Conservation (phyloP, 2,329 filamentous ascomycete species). For the Ilyonectria mors-panacis region DNA sequence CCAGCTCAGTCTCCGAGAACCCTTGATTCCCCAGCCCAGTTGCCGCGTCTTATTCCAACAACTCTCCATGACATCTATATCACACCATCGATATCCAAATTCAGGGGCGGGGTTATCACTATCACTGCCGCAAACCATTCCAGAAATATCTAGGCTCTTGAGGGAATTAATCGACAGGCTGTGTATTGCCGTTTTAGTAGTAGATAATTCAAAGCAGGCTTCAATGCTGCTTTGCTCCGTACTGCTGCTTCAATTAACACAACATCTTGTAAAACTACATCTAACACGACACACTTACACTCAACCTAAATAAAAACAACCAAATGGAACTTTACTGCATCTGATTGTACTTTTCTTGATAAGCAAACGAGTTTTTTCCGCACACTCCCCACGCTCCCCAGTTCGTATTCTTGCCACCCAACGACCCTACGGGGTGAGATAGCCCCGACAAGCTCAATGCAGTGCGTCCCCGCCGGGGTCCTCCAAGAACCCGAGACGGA, state of each 20-base stretch:
- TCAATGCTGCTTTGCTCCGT: too few relatives aligned
- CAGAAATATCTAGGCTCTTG: neutral
- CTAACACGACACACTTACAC: too few relatives aligned
- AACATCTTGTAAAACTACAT: too few relatives aligned
- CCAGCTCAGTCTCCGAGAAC: slow-evolving; percentile 18
- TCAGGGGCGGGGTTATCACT: neutral
- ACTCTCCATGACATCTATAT: neutral
- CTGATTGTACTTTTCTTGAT: neutral
- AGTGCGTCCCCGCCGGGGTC: slow-evolving; percentile 18
- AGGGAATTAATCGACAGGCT: neutral
- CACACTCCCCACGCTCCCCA: neutral
- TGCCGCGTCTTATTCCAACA: slow-evolving; percentile 7
- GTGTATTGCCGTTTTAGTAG: neutral
- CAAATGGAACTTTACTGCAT: neutral
- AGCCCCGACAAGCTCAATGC: slow-evolving; percentile 3
- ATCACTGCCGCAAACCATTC: neutral
- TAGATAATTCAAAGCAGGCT: too few relatives aligned
- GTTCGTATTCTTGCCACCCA: neutral
- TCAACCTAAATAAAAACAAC: neutral
- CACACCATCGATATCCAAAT: neutral
- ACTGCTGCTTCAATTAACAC: too few relatives aligned
- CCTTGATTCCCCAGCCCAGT: slow-evolving; percentile 11
- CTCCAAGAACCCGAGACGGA: slow-evolving; percentile 23
- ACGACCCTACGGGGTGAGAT: neutral
- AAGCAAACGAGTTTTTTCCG: neutral